Conservation (phyloP, 495 filamentous ascomycete species). For the Neurospora sublineolata region DNA sequence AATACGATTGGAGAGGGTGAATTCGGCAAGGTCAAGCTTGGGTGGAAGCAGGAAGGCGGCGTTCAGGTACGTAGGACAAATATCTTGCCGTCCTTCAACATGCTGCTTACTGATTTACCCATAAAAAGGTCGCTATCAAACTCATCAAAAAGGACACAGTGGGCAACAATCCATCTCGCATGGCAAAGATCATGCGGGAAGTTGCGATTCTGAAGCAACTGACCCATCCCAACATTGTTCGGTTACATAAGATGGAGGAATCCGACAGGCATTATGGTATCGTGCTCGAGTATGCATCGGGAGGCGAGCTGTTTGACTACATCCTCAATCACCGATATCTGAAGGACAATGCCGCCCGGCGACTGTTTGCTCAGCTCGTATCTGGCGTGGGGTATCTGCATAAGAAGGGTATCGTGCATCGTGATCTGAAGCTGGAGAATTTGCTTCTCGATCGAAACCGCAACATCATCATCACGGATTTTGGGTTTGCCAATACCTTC, state of each 20-base stretch:
- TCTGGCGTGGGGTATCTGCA: conserved; percentile 97
- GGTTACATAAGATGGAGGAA: conserved; percentile 95
- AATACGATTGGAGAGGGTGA: conserved; percentile 97
- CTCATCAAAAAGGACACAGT: conserved; percentile 86
- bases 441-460: conserved; percentile 87
- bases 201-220: conserved; percentile 81
- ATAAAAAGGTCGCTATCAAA: conserved; percentile 79
- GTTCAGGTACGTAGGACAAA: conserved; percentile 47
- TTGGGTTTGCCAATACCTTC: conserved; percentile 98
- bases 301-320: conserved; percentile 95
- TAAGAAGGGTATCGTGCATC: conserved; percentile 97
- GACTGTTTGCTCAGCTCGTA: conserved; percentile 89
- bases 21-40: conserved; percentile 97
- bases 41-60: conserved; percentile 94
- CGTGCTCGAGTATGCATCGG: conserved; percentile 95
- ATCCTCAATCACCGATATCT: conserved; percentile 93
- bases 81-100: not conserved
- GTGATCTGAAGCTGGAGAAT: conserved; percentile 96
- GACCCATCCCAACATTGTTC: conserved; percentile 90
- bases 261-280: conserved; percentile 95
- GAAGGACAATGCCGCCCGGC: conserved; percentile 80
- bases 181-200: conserved; percentile 96
- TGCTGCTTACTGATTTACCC: not conserved
- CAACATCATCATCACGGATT: conserved; percentile 99
- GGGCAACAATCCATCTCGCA: conserved; percentile 69